Base-by-base conservation (phyloP, 345 rosid species). In the Gossypium anomalum region DNA sequence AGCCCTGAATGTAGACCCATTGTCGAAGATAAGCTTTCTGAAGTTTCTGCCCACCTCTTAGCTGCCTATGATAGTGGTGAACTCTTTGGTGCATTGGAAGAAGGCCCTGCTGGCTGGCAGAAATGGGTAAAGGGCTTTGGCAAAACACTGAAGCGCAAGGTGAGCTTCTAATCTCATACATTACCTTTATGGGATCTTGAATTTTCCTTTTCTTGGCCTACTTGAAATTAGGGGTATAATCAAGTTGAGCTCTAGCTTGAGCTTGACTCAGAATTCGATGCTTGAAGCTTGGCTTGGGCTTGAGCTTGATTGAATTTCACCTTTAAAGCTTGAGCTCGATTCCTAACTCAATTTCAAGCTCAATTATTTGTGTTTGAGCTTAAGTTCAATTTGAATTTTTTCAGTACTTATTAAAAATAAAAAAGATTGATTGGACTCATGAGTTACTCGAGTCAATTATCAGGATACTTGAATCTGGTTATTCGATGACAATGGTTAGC, bases 91-190 rank as follows among this genome's bases (percentile, higher is more conserved):
- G 93, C 95, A 22, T 87, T 92, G 29, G 95, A 87, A 73, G 95
- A 87, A 81, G 97, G 97, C 25, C 86, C 23, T 69, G 78, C 87
- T 25, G 97, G 92, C 59, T 92, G 98, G 98, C 86, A 92, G 88
- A 92, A 85, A 81, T 92, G 97, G 97, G 97, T 87, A 72, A 94
- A 94, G 86, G 82, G 82, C 78, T 92, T 92, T 45, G 93, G 97
- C 75, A 91, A 90, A 86, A 75, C 90, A 23, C 64, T 83, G 67
- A 90, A 90, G 71, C 97, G 97, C 85, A 90, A 94, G 89, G 98
- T 90, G 27, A 75, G 79, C 80, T 64, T 68, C 62, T 62, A 12
- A 63, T 49, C 29, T 25, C 27, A 48, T n/a, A 3, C 19, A 43
- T 67, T 8, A 0, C 38, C 57, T 47, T 48, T n/a, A 19, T 14